Evolutionary conservation across 23 red algal species (phyloP), one percentile per base, ranked within the genome.

Genomic region (Gracilaria vermiculophylla): DNA sequence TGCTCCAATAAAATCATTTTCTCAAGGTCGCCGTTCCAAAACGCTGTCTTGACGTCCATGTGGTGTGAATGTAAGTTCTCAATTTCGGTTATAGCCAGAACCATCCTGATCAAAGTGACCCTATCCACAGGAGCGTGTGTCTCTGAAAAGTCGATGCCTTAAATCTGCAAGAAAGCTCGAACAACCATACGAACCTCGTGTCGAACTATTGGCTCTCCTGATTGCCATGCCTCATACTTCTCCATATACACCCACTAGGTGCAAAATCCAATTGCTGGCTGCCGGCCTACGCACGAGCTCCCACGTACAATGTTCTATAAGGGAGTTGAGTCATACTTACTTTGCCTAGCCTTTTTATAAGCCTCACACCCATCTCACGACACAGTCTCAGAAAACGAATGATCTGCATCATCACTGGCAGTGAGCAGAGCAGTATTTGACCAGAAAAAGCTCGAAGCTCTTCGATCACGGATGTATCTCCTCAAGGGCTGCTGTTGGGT

Each of bases 241-340:
- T 64, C 54, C 54, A 44, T 39, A 62, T 23, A 78, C 20, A 82
- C 54, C 53, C 53, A 82, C 43, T 65, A 65, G 19, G 29, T n/a
- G 48, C 19, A 37, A 64, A 45, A 64, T 66, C 37, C 0, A 3
- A 32, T 82, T 61, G 43, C 39, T 62, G 20, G 37, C 54, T 37
- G 54, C 53, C 21, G 54, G 35, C 35, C 29, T 50, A 24, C 54
- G 54, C 39, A 82, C 53, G 9, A 65, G 25, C 25, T 62, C 53
- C 78, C 78, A 65, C 45, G 78, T 82, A 33, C 65, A 53, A 82
- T 82, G 53, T 12, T 82, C 78, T 40, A 82, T 82, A 20, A 82
- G 33, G 3, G 78, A 82, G n/a, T n/a, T n/a, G n/a, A n/a, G 32
- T 82, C 39, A 24, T 53, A 78, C 52, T 53, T 45, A 78, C 3